A percentile compares a stretch with the other conserved stretches of the same genome.
Evolutionary conservation across 108 stramenopile species (phyloP).

Genomic region (Stephanodiscus triporus): DNA sequence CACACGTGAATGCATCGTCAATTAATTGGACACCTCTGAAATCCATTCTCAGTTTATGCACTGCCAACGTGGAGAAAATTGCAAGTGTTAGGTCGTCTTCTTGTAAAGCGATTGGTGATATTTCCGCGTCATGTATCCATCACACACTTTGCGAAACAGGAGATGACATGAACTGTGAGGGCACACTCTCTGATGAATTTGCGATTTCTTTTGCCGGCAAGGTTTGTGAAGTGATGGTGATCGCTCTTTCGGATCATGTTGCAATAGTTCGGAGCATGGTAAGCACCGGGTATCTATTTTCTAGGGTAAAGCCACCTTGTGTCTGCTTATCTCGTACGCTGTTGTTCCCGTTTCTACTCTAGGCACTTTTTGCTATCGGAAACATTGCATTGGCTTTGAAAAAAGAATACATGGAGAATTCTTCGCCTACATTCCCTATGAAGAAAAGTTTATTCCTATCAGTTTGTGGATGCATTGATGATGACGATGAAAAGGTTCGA

Average conservation of each 20-base stretch:
- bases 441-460: slow-evolving; percentile 25
- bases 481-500: slow-evolving; percentile 63
- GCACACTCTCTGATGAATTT: slow-evolving; percentile 12
- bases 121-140: slow-evolving; percentile 47
- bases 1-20: neutral
- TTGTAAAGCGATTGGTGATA: slow-evolving; percentile 74
- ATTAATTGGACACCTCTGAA: slow-evolving; percentile 33
- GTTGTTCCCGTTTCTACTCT: neutral
- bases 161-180: neutral
- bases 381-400: slow-evolving; percentile 62
- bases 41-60: slow-evolving; percentile 49
- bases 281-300: slow-evolving; percentile 2
- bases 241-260: slow-evolving; percentile 47
- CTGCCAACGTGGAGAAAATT: slow-evolving; percentile 31
- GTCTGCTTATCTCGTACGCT: slow-evolving; percentile 1
- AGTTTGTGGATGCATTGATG: slow-evolving; percentile 35
- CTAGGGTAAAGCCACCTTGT: neutral
- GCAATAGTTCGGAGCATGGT: slow-evolving; percentile 67
- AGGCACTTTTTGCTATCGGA: slow-evolving; percentile 73
- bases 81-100: slow-evolving; percentile 57
- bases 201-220: slow-evolving; percentile 25
- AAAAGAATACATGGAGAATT: slow-evolving; percentile 18
- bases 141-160: neutral
- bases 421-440: slow-evolving; percentile 8
- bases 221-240: slow-evolving; percentile 46